phyloP scores from a whole-genome alignment of 768 basidiomycete genomes.

The Scleroderma bovista region DNA sequence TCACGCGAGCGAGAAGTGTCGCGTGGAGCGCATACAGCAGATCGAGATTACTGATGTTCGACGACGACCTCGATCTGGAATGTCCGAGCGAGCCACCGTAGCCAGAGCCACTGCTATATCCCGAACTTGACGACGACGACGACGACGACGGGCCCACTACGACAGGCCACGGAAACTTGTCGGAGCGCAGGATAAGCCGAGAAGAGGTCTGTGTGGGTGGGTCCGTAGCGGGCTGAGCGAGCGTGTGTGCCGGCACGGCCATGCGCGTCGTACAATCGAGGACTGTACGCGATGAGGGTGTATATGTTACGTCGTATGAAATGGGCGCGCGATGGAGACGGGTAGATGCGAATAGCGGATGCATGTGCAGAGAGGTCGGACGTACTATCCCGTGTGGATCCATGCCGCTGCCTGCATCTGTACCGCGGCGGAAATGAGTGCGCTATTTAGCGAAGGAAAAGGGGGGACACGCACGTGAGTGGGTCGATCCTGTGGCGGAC shows the following conservation, averaged over 20 bases:
- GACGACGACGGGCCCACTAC: conserved; percentile 41
- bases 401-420: conserved; percentile 20
- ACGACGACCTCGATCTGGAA: conserved; percentile 21
- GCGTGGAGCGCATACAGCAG: conserved; percentile 55
- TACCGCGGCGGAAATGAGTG: background rate
- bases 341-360: conserved; percentile 55
- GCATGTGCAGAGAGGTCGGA: conserved; percentile 47
- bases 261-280: conserved; percentile 49
- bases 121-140: conserved; percentile 23
- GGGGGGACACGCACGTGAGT: conserved; percentile 35
- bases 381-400: conserved; percentile 15
- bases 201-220: conserved; percentile 44
- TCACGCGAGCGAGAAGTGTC: conserved; percentile 50
- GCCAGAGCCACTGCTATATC: conserved; percentile 19
- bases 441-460: conserved; percentile 1
- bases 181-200: conserved; percentile 46
- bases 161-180: conserved; percentile 60
- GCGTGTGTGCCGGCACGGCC: conserved; percentile 50
- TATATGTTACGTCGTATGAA: conserved; percentile 51
- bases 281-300: conserved; percentile 53
- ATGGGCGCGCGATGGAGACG: conserved; percentile 56
- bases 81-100: conserved; percentile 20
- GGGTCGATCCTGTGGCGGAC: conserved; percentile 33
- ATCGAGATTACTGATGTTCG: conserved; percentile 54
- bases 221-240: conserved; percentile 60